Evolutionary conservation across 2,329 filamentous ascomycete species (phyloP).

Genomic region (Sporothrix humicola): DNA sequence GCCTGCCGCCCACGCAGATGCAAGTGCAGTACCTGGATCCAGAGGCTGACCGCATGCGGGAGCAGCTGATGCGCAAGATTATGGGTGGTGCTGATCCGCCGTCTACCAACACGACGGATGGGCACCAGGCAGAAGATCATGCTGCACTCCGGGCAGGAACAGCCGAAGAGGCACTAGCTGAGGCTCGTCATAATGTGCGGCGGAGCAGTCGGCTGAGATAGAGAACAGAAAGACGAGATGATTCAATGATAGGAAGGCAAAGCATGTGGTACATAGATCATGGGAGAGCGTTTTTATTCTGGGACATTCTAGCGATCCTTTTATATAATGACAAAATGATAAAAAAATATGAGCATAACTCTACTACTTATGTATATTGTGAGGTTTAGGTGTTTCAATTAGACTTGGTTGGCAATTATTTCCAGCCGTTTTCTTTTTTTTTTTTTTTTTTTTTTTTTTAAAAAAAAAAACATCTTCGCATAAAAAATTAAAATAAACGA

Average conservation of each 20-base stretch:
- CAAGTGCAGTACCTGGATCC: conserved; percentile 62
- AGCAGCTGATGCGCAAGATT: conserved; percentile 54
- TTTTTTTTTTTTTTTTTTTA: not conserved
- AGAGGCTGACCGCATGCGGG: conserved; percentile 53
- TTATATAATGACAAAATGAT: not conserved
- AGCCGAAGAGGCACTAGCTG: conserved; percentile 21
- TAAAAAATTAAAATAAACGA: not conserved
- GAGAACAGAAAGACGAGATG: too few relatives aligned
- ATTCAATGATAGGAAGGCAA: not conserved
- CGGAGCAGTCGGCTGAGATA: conserved; percentile 30
- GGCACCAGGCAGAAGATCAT: not conserved
- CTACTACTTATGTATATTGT: not conserved
- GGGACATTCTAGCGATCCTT: not conserved
- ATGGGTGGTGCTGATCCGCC: conserved; percentile 37
- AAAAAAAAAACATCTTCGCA: too few relatives aligned
- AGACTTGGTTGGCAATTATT: not conserved
- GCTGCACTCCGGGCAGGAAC: not conserved
- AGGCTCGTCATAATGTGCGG: conserved; percentile 12
- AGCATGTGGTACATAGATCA: too few relatives aligned
- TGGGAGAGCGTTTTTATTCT: not conserved
- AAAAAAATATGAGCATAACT: not conserved
- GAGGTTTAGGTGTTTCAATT: not conserved
- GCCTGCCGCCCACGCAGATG: conserved; percentile 51
- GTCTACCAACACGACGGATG: not conserved
- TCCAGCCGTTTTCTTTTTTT: not conserved